Conservation (phyloP, 2,329 filamentous ascomycete genomes). For the Colletotrichum melonis region DNA sequence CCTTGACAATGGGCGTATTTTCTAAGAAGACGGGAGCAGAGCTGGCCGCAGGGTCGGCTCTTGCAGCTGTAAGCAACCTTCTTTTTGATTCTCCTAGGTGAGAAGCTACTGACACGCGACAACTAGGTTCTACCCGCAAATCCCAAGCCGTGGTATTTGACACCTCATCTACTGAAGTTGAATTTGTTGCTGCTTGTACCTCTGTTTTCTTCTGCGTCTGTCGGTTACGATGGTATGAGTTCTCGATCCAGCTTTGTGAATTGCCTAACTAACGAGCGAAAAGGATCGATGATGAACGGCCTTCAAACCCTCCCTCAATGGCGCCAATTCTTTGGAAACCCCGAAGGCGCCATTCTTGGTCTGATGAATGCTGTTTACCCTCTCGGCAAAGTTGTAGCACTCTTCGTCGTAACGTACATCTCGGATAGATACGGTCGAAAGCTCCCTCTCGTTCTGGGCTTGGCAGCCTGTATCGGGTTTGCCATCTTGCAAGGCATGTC, state of each 20-base stretch:
- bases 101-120: neutral
- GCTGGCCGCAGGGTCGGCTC: conserved; percentile 9
- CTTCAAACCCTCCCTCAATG: conserved; percentile 50
- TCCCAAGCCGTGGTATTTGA: conserved; percentile 54
- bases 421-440: conserved; percentile 50
- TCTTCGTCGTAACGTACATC: conserved; percentile 34
- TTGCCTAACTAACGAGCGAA: neutral
- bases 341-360: conserved; percentile 15
- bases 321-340: conserved; percentile 46
- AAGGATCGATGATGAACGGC: conserved; percentile 53
- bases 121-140: conserved; percentile 52
- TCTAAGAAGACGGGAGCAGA: conserved; percentile 2
- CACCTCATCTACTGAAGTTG: conserved; percentile 53
- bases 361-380: conserved; percentile 29
- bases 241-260: neutral
- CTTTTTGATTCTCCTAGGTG: neutral
- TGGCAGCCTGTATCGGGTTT: conserved; percentile 44
- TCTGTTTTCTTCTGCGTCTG: conserved; percentile 52
- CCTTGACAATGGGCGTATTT: neutral
- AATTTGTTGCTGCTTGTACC: conserved; percentile 57
- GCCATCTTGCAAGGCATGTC: conserved; percentile 42
- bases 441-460: conserved; percentile 44
- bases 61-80: neutral
- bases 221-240: conserved; percentile 50
- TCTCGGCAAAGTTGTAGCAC: conserved; percentile 25